These are phyloP conservation scores for Sapria himalayana DNA, from an alignment of 345 rosid species.

Conservation along the genomic window DNA sequence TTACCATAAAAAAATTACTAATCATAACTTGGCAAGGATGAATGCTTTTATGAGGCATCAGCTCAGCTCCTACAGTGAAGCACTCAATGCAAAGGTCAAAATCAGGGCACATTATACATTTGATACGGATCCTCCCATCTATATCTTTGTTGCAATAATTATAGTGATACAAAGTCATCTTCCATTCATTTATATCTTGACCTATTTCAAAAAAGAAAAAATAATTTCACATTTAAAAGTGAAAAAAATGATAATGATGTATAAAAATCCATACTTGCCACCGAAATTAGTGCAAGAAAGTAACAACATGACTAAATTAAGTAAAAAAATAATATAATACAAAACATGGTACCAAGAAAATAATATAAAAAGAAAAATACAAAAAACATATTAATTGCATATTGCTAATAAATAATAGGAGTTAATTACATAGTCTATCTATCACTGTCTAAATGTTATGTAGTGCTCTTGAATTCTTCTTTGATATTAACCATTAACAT, in stretches of 20 bases:
- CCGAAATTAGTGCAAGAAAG: too few species aligned
- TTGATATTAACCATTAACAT: too few species aligned
- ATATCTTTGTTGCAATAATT: slow-evolving; percentile 95
- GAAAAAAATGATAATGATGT: background rate
- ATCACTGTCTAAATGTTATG: too few species aligned
- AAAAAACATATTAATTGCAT: too few species aligned
- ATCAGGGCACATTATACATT: slow-evolving; percentile 87
- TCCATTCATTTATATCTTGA: slow-evolving; percentile 62
- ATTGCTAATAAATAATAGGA: too few species aligned
- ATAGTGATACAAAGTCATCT: slow-evolving; percentile 71
- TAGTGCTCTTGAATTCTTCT: too few species aligned
- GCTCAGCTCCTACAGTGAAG: slow-evolving; percentile 88
- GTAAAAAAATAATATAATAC: too few species aligned
- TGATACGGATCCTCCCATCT: slow-evolving; percentile 72
- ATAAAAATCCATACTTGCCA: background rate
- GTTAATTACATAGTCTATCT: too few species aligned
- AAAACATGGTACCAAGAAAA: too few species aligned
- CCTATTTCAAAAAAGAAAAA: slow-evolving; percentile 21
- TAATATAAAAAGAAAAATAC: too few species aligned
- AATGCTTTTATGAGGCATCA: slow-evolving; percentile 65
- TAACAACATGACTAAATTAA: too few species aligned
- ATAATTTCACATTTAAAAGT: background rate
- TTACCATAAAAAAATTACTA: too few species aligned
- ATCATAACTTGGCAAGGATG: slow-evolving; percentile 93
- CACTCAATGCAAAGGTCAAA: slow-evolving; percentile 94